Base-by-base conservation (phyloP, 805 yeast genomes). In the Torulaspora gathmanii region DNA sequence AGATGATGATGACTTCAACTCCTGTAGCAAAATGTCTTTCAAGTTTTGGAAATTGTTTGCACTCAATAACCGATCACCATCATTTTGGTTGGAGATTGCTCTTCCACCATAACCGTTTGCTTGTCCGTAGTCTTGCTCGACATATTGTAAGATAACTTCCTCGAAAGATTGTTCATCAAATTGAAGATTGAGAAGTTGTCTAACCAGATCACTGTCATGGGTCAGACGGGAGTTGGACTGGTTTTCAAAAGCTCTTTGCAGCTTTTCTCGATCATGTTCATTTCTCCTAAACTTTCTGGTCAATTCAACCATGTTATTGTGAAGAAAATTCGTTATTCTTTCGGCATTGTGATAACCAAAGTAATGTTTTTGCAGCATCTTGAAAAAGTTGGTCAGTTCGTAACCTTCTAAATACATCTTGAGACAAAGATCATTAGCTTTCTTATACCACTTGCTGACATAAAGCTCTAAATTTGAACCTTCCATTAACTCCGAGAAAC, bases 341-440 rank as follows among this genome's bases (percentile, higher is more conserved):
- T 60, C 56, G 23, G 63, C 66, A 40, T 57, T 60, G 10, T 52
- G 47, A 28, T 47, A 57, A 8, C 62, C 58, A 35, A 88, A 68
- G 56, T 78, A 89, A 47, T 74, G 75, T 28, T 70, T 71, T 55
- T 82, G 82, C 38, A 86, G 64, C 9, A 71, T 66, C 3, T 59
- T 53, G 2, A 88, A 53, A 42, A 85, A 64, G 1, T 58, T 60
- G 0, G 58, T 52, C 13, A 91, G 69, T 26, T 77, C 66, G 54
- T 77, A 86, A 0, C 91, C 88, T 11, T 75, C 69, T 44, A 77
- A 72, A 25, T 86, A 69, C 34, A 90, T 63, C 29, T 74, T 70
- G 47, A 82, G 61, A 15, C 88, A 69, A 17, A 79, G 58, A 25
- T 65, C 66, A 60, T 89, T 90, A 0, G 97, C 89, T 33, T 83